These are phyloP conservation scores for Penicillium sp. DNA, from an alignment of 2,329 filamentous ascomycete genomes.

Conservation along the genomic window DNA sequence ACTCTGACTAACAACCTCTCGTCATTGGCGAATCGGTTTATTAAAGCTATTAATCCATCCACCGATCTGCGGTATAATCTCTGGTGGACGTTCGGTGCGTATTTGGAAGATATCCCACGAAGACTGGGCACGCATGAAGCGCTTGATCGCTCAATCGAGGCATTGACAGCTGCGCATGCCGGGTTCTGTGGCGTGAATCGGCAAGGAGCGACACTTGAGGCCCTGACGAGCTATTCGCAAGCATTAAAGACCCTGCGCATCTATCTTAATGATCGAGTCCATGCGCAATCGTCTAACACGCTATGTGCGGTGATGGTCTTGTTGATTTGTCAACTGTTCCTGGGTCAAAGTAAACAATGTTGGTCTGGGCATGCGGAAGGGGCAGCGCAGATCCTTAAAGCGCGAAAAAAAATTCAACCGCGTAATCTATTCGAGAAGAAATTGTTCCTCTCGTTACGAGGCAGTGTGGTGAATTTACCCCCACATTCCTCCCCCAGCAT, in stretches of 20 bases:
- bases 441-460: constrained; percentile 35
- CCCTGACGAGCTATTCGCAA: constrained; percentile 32
- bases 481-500: background rate
- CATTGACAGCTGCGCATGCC: constrained; percentile 30
- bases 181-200: constrained; percentile 22
- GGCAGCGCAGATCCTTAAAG: constrained; percentile 36
- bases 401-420: constrained; percentile 30
- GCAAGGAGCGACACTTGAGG: constrained; percentile 11
- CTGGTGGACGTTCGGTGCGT: constrained; percentile 48
- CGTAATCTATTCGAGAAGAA: constrained; percentile 36
- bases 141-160: constrained; percentile 43
- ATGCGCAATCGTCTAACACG: constrained; percentile 34
- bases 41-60: constrained; percentile 35
- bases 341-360: constrained; percentile 13
- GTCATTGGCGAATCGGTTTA: constrained; percentile 31
- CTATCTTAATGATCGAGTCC: constrained; percentile 31
- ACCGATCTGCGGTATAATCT: constrained; percentile 51
- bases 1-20: constrained; percentile 35
- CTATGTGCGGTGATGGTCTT: constrained; percentile 40
- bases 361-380: constrained; percentile 36
- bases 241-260: constrained; percentile 29
- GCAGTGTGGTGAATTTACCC: constrained; percentile 32
- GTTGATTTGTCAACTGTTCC: constrained; percentile 32
- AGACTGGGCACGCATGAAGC: constrained; percentile 49
- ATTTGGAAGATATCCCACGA: constrained; percentile 47